phyloP scores from a whole-genome alignment of 108 stramenopile genomes.

The Cyclotella cryptica region DNA sequence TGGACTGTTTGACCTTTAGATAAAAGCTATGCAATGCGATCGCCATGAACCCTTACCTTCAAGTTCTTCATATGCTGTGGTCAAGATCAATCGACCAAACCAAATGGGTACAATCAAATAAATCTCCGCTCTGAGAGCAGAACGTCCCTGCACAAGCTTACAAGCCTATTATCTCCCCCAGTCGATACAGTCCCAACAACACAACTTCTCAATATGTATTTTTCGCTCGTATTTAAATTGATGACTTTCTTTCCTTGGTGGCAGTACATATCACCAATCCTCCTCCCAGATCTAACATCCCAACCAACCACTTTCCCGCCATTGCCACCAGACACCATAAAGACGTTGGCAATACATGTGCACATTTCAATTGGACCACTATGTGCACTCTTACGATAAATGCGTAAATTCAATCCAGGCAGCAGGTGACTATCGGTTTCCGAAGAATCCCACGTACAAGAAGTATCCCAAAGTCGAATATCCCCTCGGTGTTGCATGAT shows the following conservation, averaged over 20 bases:
- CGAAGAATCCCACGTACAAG: not conserved
- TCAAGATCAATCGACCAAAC: no score
- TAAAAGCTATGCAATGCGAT: no score
- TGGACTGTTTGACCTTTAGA: no score
- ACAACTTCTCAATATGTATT: not conserved
- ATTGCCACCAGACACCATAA: not conserved
- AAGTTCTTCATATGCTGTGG: no score
- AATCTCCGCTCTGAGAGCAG: not conserved
- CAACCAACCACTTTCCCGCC: not conserved
- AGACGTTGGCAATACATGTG: not conserved
- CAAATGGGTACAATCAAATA: not conserved
- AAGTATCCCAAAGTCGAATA: conserved; percentile 8
- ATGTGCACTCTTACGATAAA: not conserved
- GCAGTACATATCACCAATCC: not conserved
- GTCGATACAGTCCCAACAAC: not conserved
- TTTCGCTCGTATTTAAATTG: not conserved
- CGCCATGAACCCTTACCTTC: no score
- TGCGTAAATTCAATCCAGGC: not conserved
- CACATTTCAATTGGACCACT: not conserved
- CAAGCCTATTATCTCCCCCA: not conserved
- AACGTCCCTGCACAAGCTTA: not conserved
- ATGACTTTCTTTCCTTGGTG: not conserved
- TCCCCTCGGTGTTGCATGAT: not conserved
- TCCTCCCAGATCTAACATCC: not conserved
- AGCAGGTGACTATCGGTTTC: not conserved